These are phyloP conservation scores for Malassezia slooffiae DNA, from an alignment of 1,284 basidiomycete genomes.

Conservation along the genomic window DNA sequence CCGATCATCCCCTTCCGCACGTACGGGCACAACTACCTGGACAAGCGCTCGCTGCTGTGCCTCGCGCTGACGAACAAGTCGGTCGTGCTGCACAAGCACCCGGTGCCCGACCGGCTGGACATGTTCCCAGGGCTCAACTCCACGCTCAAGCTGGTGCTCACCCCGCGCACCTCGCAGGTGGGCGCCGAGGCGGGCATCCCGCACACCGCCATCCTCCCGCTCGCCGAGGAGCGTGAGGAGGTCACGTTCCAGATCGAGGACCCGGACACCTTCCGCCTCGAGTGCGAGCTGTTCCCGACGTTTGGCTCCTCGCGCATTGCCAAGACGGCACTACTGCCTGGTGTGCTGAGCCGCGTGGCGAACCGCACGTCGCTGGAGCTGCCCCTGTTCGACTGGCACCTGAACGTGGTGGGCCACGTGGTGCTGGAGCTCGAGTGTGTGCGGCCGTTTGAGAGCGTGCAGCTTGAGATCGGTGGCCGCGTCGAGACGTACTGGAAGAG, in stretches of 20 bases:
- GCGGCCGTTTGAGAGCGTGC: conserved; percentile 80
- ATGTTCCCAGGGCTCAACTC: conserved; percentile 49
- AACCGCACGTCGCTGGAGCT: conserved; percentile 37
- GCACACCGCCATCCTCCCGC: conserved; percentile 58
- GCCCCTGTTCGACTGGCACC: conserved; percentile 79
- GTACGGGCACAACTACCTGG: conserved; percentile 53
- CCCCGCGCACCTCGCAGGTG: conserved; percentile 59
- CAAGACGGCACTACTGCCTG: conserved; percentile 74
- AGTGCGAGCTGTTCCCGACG: conserved; percentile 92
- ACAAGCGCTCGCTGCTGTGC: conserved; percentile 75
- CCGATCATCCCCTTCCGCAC: conserved; percentile 78
- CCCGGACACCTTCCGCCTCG: conserved; percentile 65
- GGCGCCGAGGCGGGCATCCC: conserved; percentile 55
- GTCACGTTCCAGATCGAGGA: conserved; percentile 79
- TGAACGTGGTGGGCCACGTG: conserved; percentile 91
- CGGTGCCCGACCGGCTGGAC: conserved; percentile 37
- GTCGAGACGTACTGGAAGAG: conserved; percentile 47
- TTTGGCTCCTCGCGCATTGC: conserved; percentile 98
- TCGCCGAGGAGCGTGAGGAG: conserved; percentile 66
- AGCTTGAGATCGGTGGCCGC: conserved; percentile 87
- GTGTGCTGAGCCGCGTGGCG: conserved; percentile 54
- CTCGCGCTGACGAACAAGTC: conserved; percentile 53
- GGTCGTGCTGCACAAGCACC: conserved; percentile 39
- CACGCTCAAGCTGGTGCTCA: conserved; percentile 89
- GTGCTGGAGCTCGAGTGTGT: conserved; percentile 79